Evolutionary conservation across 257 asterid genomes (phyloP).

Genomic region (Solanum ossicruentum): DNA sequence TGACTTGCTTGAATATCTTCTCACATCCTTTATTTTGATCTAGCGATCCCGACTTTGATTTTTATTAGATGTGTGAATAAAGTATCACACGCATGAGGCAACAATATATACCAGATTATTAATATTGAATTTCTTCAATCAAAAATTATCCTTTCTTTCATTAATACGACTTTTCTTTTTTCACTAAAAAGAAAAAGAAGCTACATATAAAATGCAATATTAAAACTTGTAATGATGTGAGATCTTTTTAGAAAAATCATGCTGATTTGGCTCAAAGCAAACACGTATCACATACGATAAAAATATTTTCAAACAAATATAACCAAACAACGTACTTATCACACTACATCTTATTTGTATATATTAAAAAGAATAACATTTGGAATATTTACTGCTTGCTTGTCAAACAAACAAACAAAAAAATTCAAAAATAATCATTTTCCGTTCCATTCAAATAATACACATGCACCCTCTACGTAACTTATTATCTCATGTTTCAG

Average conservation of each 20-base stretch:
- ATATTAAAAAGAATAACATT: not conserved
- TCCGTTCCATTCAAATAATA: not conserved
- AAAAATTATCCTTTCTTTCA: no score
- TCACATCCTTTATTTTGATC: not conserved
- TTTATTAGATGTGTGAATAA: not conserved
- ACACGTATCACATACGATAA: not conserved
- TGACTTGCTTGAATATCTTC: no score
- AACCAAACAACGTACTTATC: not conserved
- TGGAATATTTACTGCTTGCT: not conserved
- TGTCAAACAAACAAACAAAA: not conserved
- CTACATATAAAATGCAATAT: no score
- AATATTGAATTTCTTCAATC: no score
- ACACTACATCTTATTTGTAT: not conserved
- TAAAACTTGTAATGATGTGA: not conserved
- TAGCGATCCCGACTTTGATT: not conserved
- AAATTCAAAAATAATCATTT: not conserved
- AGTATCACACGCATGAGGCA: no score
- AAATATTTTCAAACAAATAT: not conserved
- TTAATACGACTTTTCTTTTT: no score
- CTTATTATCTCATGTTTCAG: not conserved
- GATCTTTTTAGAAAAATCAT: not conserved
- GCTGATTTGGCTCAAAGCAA: fast-evolving
- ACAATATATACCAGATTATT: no score
- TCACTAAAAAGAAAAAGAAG: no score
- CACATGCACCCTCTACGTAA: not conserved